Percentiles rank a stretch among this genome's conserved stretches.
Evolutionary conservation across 2,329 filamentous ascomycete species (phyloP).

Genomic region (Colletotrichum sansevieriae): DNA sequence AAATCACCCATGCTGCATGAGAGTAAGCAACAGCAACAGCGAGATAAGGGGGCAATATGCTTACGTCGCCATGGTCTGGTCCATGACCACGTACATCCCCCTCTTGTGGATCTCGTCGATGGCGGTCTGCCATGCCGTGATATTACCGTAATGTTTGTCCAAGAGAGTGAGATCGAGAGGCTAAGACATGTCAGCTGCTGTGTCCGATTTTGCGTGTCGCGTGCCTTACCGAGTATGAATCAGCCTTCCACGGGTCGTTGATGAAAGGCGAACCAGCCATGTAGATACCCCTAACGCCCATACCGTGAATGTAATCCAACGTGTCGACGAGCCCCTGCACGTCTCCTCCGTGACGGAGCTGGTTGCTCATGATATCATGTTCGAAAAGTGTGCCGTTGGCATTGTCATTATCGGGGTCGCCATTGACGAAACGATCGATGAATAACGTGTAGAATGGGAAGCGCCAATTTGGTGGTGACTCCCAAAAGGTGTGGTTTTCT

Average conservation of each 20-base stretch:
- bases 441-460: conserved; percentile 76
- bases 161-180: conserved; percentile 73
- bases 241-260: conserved; percentile 74
- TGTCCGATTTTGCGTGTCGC: not conserved
- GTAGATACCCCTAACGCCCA: conserved; percentile 74
- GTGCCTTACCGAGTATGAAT: conserved; percentile 62
- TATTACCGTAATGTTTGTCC: conserved; percentile 72
- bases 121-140: conserved; percentile 68
- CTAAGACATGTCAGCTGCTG: conserved; percentile 46
- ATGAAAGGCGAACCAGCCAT: conserved; percentile 74
- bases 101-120: conserved; percentile 72
- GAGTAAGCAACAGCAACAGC: conserved; percentile 22
- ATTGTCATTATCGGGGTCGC: conserved; percentile 74
- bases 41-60: not conserved
- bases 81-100: conserved; percentile 75
- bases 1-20: conserved; percentile 70
- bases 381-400: conserved; percentile 72
- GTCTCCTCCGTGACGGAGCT: conserved; percentile 74
- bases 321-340: conserved; percentile 69
- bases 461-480: conserved; percentile 73
- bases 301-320: conserved; percentile 73
- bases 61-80: conserved; percentile 68
- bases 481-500: conserved; percentile 63
- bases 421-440: conserved; percentile 74
- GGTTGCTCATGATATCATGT: conserved; percentile 70